A percentile compares a stretch with the other conserved stretches of the same genome.
phyloP scores from a whole-genome alignment of 306 rosid species.

The Canavalia gladiata region DNA sequence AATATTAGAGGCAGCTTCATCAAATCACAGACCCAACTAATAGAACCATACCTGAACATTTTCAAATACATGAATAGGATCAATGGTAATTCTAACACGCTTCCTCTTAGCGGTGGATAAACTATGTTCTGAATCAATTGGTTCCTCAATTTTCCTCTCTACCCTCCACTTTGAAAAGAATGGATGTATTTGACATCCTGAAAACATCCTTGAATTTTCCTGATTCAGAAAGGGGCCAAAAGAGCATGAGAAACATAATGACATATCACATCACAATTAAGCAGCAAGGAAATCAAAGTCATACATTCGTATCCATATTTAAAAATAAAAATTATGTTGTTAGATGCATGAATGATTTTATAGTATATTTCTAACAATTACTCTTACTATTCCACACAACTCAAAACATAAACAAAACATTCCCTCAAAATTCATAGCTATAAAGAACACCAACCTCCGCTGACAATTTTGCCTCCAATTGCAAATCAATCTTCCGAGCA shows the following conservation, averaged over 20 bases:
- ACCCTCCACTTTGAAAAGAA: constrained; percentile 67
- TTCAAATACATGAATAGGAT: constrained; percentile 81
- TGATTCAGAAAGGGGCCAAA: constrained; percentile 43
- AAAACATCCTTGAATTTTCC: constrained; percentile 78
- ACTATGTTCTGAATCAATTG: constrained; percentile 41
- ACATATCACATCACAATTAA: neutral
- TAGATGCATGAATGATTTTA: too few relatives aligned
- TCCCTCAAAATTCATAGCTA: neutral
- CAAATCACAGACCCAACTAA: constrained; percentile 20
- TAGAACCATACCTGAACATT: constrained; percentile 56
- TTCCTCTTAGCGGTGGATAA: constrained; percentile 39
- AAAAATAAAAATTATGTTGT: too few relatives aligned
- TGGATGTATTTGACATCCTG: constrained; percentile 79
- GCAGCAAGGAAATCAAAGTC: neutral
- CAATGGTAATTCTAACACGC: constrained; percentile 44
- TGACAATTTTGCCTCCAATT: constrained; percentile 72
- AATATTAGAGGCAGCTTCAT: neutral
- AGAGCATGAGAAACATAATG: constrained; percentile 31
- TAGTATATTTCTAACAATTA: too few relatives aligned
- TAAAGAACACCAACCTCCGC: constrained; percentile 69
- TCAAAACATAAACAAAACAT: neutral
- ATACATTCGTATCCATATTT: too few relatives aligned
- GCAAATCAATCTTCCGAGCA: constrained; percentile 55
- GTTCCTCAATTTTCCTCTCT: constrained; percentile 59
- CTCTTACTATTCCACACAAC: neutral